A percentile compares a stretch with the other conserved stretches of the same genome.
These are phyloP conservation scores for Penicillium sp. DNA, from an alignment of 2,329 filamentous ascomycete genomes.

Conservation along the genomic window DNA sequence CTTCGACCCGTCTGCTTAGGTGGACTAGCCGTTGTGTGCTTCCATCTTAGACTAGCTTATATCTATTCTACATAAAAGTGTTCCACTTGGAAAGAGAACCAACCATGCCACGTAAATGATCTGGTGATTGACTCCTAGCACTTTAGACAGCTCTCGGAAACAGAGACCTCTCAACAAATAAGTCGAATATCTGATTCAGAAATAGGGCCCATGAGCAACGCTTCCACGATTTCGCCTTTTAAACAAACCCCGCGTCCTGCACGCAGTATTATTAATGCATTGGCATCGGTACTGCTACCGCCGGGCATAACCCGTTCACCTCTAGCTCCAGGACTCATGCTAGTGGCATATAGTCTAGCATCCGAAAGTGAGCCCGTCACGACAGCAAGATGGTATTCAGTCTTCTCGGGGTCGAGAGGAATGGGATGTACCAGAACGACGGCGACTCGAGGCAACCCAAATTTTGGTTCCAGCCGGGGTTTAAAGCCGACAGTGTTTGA, in stretches of 20 bases:
- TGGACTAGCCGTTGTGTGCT: no score
- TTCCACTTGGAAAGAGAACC: no score
- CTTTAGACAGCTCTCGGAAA: no score
- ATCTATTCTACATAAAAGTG: no score
- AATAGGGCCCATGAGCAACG: constrained; percentile 71
- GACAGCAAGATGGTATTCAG: constrained; percentile 84
- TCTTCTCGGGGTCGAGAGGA: constrained; percentile 68
- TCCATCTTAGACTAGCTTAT: no score
- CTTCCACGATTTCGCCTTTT: constrained; percentile 73
- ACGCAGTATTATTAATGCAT: constrained; percentile 72
- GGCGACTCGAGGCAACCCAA: constrained; percentile 71
- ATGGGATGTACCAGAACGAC: constrained; percentile 75
- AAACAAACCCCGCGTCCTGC: constrained; percentile 57
- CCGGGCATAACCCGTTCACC: not conserved
- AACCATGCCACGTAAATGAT: no score
- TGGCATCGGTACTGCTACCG: constrained; percentile 85
- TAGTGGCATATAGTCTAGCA: constrained; percentile 71
- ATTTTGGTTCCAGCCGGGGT: constrained; percentile 55
- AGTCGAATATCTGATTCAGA: constrained; percentile 1
- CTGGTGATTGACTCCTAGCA: no score
- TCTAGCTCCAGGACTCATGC: constrained; percentile 73
- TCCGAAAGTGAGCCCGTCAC: constrained; percentile 65
- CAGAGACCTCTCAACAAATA: no score
- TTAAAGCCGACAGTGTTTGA: not conserved
- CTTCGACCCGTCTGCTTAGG: no score